Percentiles rank a stretch among this genome's conserved stretches.
These are phyloP conservation scores for Nissolia schottii DNA, from an alignment of 306 rosid genomes.

Conservation along the genomic window DNA sequence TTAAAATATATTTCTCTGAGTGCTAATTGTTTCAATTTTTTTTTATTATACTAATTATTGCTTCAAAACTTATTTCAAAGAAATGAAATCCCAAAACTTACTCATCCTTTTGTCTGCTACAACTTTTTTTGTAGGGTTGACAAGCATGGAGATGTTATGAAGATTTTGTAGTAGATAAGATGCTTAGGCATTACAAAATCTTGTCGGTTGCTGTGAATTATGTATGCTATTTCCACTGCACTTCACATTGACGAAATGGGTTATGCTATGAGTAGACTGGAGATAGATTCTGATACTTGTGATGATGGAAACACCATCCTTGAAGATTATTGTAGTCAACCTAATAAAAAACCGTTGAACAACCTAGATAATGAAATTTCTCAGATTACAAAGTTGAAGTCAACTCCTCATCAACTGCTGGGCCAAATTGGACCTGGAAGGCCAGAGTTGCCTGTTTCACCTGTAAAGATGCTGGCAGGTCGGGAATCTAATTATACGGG, in stretches of 20 bases:
- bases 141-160: slow-evolving; percentile 26
- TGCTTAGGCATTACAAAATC: slow-evolving; percentile 24
- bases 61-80: neutral
- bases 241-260: slow-evolving; percentile 62
- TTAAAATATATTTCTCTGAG: neutral
- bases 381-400: slow-evolving; percentile 68
- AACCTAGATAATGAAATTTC: slow-evolving; percentile 72
- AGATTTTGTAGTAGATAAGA: slow-evolving; percentile 28
- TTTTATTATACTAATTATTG: neutral
- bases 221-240: slow-evolving; percentile 38
- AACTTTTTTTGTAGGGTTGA: slow-evolving; percentile 29
- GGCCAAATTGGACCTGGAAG: slow-evolving; percentile 49
- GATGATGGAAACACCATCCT: slow-evolving; percentile 33
- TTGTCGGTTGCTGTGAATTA: slow-evolving; percentile 32
- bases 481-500: slow-evolving; percentile 82
- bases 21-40: neutral
- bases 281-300: slow-evolving; percentile 43
- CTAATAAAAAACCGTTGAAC: slow-evolving; percentile 23
- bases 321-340: slow-evolving; percentile 40
- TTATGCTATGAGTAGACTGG: slow-evolving; percentile 73
- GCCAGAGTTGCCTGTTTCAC: slow-evolving; percentile 57
- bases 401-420: slow-evolving; percentile 54
- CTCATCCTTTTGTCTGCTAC: neutral
- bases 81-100: neutral
- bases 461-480: slow-evolving; percentile 89